Evolutionary conservation across 345 rosid genomes (phyloP).

Genomic region (Populus alba): DNA sequence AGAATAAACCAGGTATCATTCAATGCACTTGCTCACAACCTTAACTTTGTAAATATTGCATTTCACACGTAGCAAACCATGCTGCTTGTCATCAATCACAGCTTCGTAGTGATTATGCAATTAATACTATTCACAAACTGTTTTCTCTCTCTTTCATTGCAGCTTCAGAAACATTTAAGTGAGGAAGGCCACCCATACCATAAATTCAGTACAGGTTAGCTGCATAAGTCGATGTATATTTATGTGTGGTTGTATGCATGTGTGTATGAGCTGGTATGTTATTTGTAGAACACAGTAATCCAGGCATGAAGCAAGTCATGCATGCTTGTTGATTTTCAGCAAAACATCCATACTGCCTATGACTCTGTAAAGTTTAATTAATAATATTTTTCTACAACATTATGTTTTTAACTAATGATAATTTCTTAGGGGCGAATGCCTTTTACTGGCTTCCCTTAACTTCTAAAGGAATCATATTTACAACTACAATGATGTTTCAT

Average conservation of each 20-base stretch:
- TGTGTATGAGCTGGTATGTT: not conserved
- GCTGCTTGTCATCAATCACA: not conserved
- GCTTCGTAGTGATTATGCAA: not conserved
- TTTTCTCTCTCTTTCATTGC: slow-evolving; percentile 19
- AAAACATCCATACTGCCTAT: not conserved
- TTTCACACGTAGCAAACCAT: not conserved
- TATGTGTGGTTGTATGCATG: not conserved
- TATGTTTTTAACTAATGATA: not conserved
- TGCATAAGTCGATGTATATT: not conserved
- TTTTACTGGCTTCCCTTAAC: too few species aligned
- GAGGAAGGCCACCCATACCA: slow-evolving; percentile 79
- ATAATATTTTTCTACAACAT: not conserved
- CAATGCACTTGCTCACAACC: not conserved
- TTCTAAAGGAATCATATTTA: too few species aligned
- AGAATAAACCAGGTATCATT: slow-evolving; percentile 74
- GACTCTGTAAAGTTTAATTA: not conserved
- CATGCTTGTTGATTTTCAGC: not conserved
- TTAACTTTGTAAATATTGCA: not conserved
- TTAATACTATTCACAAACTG: not conserved
- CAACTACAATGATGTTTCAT: too few species aligned
- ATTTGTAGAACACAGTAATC: too few species aligned
- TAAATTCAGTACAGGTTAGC: slow-evolving; percentile 83
- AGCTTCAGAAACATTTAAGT: slow-evolving; percentile 82
- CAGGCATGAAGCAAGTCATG: too few species aligned
- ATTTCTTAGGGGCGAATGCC: too few species aligned